These are phyloP conservation scores for Magnusiomyces clavatus DNA, from an alignment of 1,139 yeast species.

Conservation along the genomic window DNA sequence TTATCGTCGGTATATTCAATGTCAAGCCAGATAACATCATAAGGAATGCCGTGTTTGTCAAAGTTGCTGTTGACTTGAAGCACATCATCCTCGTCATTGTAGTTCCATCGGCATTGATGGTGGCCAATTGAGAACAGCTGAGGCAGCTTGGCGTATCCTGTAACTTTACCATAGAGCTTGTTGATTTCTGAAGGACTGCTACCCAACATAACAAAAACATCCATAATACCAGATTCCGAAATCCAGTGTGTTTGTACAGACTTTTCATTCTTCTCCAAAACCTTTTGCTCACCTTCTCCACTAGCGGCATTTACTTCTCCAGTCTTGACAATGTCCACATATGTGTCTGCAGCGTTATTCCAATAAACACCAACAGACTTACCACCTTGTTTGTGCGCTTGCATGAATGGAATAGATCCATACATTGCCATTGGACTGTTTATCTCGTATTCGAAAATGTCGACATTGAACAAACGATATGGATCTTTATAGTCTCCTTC, in stretches of 20 bases:
- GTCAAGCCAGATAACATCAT: conserved; percentile 93
- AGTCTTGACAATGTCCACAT: conserved; percentile 56
- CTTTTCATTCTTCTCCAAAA: conserved; percentile 2
- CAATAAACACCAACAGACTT: conserved; percentile 73
- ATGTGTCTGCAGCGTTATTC: conserved; percentile 92
- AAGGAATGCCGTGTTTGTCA: conserved; percentile 72
- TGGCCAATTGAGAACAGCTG: conserved; percentile 76
- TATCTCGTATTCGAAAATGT: conserved; percentile 84
- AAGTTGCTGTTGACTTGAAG: conserved; percentile 58
- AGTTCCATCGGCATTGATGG: conserved; percentile 97
- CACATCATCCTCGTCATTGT: conserved; percentile 81
- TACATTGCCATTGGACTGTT: conserved; percentile 85
- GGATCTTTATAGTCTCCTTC: conserved; percentile 47
- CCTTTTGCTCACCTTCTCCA: conserved; percentile 8
- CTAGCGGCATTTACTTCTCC: conserved; percentile 10
- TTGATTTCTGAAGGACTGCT: conserved; percentile 54
- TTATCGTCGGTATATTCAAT: conserved; percentile 82
- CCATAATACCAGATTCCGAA: conserved; percentile 81
- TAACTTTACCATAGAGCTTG: conserved; percentile 55
- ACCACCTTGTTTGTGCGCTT: conserved; percentile 52
- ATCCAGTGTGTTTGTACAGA: conserved; percentile 70
- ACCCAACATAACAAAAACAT: conserved; percentile 63
- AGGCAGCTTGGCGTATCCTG: conserved; percentile 75
- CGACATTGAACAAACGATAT: conserved; percentile 83
- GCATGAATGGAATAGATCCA: conserved; percentile 84